A percentile compares a stretch with the other conserved stretches of the same genome.
Evolutionary conservation across 257 asterid genomes (phyloP).

Genomic region (Solanum bulbocastanum): DNA sequence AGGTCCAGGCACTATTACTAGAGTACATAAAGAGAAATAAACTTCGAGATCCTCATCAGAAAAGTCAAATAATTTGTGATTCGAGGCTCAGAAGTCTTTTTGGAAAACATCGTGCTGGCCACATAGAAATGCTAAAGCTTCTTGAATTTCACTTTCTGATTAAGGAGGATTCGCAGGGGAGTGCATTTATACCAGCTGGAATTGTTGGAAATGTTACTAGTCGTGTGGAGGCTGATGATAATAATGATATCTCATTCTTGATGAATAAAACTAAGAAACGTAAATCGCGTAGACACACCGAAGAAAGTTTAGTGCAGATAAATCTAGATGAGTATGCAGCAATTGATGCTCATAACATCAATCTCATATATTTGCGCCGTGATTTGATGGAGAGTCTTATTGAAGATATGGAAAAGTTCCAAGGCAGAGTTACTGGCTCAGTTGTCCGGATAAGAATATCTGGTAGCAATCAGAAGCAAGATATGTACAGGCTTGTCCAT

Average conservation of each 20-base stretch:
- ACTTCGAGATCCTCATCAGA: conserved; percentile 64
- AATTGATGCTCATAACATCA: conserved; percentile 77
- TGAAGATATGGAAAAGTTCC: conserved; percentile 49
- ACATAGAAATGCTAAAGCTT: conserved; percentile 76
- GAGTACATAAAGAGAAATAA: conserved; percentile 58
- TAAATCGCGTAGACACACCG: conserved; percentile 44
- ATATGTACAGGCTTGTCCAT: conserved; percentile 83
- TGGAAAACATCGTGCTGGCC: conserved; percentile 66
- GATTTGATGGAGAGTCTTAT: conserved; percentile 64
- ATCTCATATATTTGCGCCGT: conserved; percentile 68
- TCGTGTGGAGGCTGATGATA: conserved; percentile 25
- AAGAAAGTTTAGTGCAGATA: conserved; percentile 32
- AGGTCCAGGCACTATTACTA: conserved; percentile 53
- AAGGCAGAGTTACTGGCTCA: conserved; percentile 57
- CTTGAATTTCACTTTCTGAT: conserved; percentile 59
- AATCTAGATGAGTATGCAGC: conserved; percentile 73
- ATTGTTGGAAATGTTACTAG: conserved; percentile 31
- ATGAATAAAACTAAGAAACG: conserved; percentile 40
- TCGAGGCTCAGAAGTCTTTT: conserved; percentile 57
- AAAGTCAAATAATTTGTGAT: conserved; percentile 72
- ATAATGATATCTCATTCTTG: conserved; percentile 5
- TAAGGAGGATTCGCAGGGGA: conserved; percentile 39
- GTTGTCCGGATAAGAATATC: conserved; percentile 76
- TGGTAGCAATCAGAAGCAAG: conserved; percentile 61
- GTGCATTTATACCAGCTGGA: conserved; percentile 46